Conservation (phyloP, 176 grass and related monocot genomes). For the Oryza glumipatula region DNA sequence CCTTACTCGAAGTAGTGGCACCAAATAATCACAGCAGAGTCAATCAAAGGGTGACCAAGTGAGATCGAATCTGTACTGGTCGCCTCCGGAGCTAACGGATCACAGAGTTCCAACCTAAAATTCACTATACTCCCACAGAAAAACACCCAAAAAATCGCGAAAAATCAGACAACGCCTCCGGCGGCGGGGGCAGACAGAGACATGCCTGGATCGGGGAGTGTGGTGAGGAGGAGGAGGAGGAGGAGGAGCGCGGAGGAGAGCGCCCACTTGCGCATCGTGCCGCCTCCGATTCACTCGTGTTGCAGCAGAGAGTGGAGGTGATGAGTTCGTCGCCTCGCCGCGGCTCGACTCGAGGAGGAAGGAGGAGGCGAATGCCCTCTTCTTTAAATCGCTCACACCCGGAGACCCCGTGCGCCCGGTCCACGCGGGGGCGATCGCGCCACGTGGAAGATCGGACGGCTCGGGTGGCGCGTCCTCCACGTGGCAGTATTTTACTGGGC, state of each 20-base stretch:
- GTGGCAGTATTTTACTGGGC: conserved; percentile 44
- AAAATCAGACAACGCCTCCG: neutral
- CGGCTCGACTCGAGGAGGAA: neutral
- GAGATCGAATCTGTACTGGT: neutral
- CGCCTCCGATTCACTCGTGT: conserved; percentile 32
- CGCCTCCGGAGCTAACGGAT: neutral
- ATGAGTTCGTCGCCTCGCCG: neutral
- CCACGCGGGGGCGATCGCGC: conserved; percentile 35
- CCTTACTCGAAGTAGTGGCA: neutral
- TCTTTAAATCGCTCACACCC: conserved; percentile 7
- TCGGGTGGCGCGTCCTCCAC: accelerated
- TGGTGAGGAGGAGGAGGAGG: conserved; percentile 78
- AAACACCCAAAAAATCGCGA: neutral
- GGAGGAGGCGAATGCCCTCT: neutral
- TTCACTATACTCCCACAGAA: neutral
- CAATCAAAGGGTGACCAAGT: accelerated
- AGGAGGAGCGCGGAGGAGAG: conserved; percentile 79
- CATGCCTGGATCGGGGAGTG: conserved; percentile 74
- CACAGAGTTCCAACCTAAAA: neutral
- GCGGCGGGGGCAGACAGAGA: no score
- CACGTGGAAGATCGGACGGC: conserved; percentile 67
- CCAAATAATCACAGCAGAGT: neutral
- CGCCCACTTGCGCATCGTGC: conserved; percentile 82
- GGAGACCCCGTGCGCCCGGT: conserved; percentile 29
- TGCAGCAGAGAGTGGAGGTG: conserved; percentile 15